These are phyloP conservation scores for Collybiopsis luxurians DNA, from an alignment of 768 basidiomycete species.

Conservation along the genomic window DNA sequence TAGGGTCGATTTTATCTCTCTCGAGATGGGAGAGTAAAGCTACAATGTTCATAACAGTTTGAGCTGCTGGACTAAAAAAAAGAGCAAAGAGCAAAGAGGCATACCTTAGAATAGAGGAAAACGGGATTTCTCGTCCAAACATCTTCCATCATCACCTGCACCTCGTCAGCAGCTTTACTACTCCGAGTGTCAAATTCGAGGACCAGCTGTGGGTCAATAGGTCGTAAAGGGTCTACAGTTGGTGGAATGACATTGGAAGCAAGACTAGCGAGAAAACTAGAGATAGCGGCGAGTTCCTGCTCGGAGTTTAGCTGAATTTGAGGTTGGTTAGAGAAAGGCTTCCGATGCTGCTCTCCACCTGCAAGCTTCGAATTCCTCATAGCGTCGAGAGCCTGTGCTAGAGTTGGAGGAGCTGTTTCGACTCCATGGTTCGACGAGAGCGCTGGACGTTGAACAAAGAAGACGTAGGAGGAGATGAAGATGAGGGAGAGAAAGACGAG, in stretches of 20 bases:
- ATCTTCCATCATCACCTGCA: conserved; percentile 55
- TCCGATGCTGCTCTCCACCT: conserved; percentile 10
- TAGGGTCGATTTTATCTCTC: conserved; percentile 65
- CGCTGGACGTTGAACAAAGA: conserved; percentile 46
- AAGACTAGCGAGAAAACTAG: conserved; percentile 69
- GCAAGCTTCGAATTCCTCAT: conserved; percentile 31
- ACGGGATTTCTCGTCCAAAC: conserved; percentile 76
- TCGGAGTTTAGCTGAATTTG: conserved; percentile 45
- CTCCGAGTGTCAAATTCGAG: conserved; percentile 81
- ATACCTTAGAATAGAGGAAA: conserved; percentile 70
- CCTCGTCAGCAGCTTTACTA: conserved; percentile 56
- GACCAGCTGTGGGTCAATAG: conserved; percentile 79
- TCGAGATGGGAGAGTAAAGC: conserved; percentile 62
- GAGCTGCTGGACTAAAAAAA: conserved; percentile 2
- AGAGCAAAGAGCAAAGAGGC: background rate
- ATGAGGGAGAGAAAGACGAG: conserved; percentile 52
- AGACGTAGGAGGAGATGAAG: conserved; percentile 51
- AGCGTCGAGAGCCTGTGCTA: conserved; percentile 26
- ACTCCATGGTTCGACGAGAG: conserved; percentile 23
- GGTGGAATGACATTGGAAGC: conserved; percentile 74
- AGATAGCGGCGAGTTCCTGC: conserved; percentile 74
- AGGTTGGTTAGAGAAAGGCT: conserved; percentile 23
- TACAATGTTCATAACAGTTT: conserved; percentile 23
- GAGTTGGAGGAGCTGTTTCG: background rate
- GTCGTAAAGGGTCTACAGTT: conserved; percentile 55